Evolutionary conservation across 2,329 filamentous ascomycete genomes (phyloP), one percentile per base, ranked within the genome.

Genomic region (Penicillium sp.): DNA sequence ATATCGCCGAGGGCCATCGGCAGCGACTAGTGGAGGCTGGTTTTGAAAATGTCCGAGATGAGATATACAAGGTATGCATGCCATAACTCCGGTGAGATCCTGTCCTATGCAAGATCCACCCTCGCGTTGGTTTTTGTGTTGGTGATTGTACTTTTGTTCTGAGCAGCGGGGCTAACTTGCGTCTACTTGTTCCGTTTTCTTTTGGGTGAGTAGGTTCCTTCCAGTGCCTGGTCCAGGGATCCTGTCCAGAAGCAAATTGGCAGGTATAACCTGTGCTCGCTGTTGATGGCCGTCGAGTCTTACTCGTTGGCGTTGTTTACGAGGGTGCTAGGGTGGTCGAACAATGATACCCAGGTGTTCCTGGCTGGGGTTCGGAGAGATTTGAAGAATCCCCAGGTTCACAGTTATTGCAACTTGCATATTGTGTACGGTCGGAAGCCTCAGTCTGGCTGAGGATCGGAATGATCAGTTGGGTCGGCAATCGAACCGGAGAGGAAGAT

Each of bases 1-100:
- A 71, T 43, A 70, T 76, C 22, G 75, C 73, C 43, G 61, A 73
- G 28, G 64, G 75, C 12, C 73, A 79, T 39, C 74, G 76, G 60
- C 69, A 75, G 43, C 76, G 79, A 55, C 76, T 86, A 65, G 71
- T 74, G 3, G 80, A 82, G 12, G 83, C 80, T 0, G 85, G 85
- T 0, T 87, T 87, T 62, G 73, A 77, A 47, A 78, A 85, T 55
- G 79, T 87, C 0, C 71, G 72, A 0, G 80, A 84, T 66, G 71
- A 77, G 2, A 66, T 81, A 5, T 82, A 76, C 65, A 82, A 80
- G 69, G 72, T 71, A 52, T 34, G 17, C 12, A 14, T 59, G 22
- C 11, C 25, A 17, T 42, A 15, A 28, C 38, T 28, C 38, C 10
- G 34, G 14, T 34, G 25, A 28, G 25, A 28, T 41, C 20, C 15